Conservation (phyloP, 2,329 filamentous ascomycete species). For the Neurospora sp. region DNA sequence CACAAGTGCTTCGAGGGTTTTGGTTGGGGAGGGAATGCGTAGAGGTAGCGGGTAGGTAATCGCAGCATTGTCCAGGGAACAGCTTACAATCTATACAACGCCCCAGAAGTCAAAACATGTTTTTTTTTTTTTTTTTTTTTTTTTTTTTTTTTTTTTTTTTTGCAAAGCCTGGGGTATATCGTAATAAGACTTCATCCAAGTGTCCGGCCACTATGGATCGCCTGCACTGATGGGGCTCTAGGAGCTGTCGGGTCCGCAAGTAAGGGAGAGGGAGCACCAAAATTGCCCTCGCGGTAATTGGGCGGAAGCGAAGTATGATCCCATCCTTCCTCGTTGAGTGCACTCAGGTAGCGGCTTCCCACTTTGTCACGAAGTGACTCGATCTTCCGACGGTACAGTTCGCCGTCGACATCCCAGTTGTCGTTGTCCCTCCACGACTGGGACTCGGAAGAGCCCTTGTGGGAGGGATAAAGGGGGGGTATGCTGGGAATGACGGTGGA, state of each 20-base stretch:
- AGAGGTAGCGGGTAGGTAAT: constrained; percentile 1
- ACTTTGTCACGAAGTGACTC: constrained; percentile 78
- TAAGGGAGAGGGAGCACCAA: constrained; percentile 27
- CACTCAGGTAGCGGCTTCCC: constrained; percentile 78
- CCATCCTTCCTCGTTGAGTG: constrained; percentile 69
- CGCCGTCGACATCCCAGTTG: constrained; percentile 59
- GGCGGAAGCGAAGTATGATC: constrained; percentile 30
- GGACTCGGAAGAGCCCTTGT: constrained; percentile 19
- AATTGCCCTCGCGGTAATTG: constrained; percentile 29
- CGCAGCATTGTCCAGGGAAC: constrained; percentile 3
- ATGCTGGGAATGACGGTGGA: constrained; percentile 26
- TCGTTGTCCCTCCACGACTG: constrained; percentile 30
- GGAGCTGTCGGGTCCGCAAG: constrained; percentile 26
- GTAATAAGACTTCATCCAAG: constrained; percentile 29
- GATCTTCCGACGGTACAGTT: constrained; percentile 79
- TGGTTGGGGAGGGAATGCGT: background rate
- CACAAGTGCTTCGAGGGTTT: background rate
- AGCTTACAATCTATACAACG: constrained; percentile 7
- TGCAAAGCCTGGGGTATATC: constrained; percentile 9
- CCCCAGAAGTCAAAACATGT: constrained; percentile 5
- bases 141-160: background rate
- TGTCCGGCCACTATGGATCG: constrained; percentile 43
- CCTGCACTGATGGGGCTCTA: constrained; percentile 31
- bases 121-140: background rate
- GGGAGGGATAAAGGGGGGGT: constrained; percentile 22